Base-by-base conservation (phyloP, 331 rosid genomes). In the Cucumis variabilis region DNA sequence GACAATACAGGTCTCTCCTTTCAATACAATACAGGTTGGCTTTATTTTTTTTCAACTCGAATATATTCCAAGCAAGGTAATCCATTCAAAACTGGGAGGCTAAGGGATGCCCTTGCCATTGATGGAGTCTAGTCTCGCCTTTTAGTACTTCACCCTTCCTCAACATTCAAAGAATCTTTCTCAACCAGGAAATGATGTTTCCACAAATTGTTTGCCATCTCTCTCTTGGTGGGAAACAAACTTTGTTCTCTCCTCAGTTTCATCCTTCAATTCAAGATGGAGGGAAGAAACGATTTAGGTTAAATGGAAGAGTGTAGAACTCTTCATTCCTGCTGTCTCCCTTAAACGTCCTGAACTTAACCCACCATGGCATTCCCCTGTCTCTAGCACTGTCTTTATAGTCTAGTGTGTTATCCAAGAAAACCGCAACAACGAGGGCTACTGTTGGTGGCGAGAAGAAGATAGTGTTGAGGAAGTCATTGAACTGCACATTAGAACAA, bases 351-450 rank as follows among this genome's bases (percentile, higher is more conserved):
- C 99, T 83, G 89, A 97, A 97, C 83, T 93, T 97, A 84, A 90
- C 95, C 99, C 99, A 97, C 99, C 99, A 97, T 76, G 99, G 98
- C 99, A 97, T 96, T 88, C 99, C 99, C 83, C 99, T 92, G 85
- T 97, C 99, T 87, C 93, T 94, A 11, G 94, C 98, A 48, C 98
- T 94, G 28, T 94, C 91, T 92, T 94, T 94, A 92, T 90, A 94
- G 82, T 97, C 99, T 46, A 97, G 99, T 37, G 99, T 97, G 89
- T 97, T 97, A 93, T 97, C 99, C 90, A 97, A 92, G 94, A 97
- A 96, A 50, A 96, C 96, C 0, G 99, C 96, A 55, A 94, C 93
- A 30, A 96, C 88, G 90, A 97, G 86, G 19, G 98, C 99, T 25
- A 97, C 98, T 24, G 98, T 92, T 44, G 99, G 91, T 9, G 99